Conservation (phyloP, 1,284 basidiomycete genomes). For the Phenoliferia sp. region DNA sequence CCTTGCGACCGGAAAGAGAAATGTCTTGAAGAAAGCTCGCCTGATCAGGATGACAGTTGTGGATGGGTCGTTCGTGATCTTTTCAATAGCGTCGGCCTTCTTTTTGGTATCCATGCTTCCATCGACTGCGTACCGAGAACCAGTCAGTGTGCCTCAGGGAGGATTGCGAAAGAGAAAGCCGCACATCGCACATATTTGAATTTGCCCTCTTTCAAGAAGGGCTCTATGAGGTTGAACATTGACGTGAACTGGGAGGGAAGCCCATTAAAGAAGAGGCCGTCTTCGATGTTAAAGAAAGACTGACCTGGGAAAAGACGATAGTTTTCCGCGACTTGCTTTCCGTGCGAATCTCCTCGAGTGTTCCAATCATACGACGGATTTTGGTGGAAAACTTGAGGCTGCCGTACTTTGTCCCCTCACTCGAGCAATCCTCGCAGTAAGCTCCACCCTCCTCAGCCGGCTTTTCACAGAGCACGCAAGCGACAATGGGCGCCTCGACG, state of each 20-base stretch:
- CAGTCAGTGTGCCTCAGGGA: not conserved
- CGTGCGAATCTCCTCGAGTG: constrained; percentile 61
- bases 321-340: constrained; percentile 58
- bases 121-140: constrained; percentile 13
- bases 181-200: constrained; percentile 77
- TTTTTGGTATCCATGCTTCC: constrained; percentile 52
- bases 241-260: constrained; percentile 65
- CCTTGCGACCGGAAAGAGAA: too few species aligned
- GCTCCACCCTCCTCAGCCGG: not conserved
- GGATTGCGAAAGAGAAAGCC: constrained; percentile 40
- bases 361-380: constrained; percentile 70
- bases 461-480: constrained; percentile 8
- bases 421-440: constrained; percentile 33
- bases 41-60: constrained; percentile 82
- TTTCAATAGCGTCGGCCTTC: constrained; percentile 60
- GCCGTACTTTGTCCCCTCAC: constrained; percentile 19
- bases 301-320: constrained; percentile 57
- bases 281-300: not conserved
- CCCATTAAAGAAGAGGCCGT: not conserved
- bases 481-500: not conserved
- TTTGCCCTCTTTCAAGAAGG: constrained; percentile 63
- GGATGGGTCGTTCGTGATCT: constrained; percentile 58
- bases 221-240: constrained; percentile 82
- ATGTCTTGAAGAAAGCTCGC: not conserved
- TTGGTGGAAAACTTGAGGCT: constrained; percentile 54